Evolutionary conservation across 768 basidiomycete species (phyloP), one percentile per base, ranked within the genome.

Genomic region (Leccinum arenicola): DNA sequence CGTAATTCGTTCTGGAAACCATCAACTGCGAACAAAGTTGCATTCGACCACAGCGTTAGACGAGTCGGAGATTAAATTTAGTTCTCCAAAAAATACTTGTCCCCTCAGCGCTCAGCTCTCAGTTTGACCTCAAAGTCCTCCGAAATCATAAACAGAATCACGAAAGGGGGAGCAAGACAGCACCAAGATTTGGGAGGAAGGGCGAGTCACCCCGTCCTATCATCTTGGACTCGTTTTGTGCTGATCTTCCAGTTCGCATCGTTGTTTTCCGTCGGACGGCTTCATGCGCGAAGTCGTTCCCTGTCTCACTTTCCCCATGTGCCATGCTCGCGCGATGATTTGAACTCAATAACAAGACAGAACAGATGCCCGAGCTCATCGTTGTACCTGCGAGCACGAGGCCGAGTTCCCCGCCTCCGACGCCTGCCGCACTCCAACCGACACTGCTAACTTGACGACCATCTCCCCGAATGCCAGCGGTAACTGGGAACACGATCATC

Each of bases 1-100:
- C 81, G 79, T 63, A 86, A 85, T 67, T 97, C 91, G 67, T 96
- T 96, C 76, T 96, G 94, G 12, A 98, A 79, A 1, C 95, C 95
- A 73, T 98, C 95, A 27, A 98, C 89, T 88, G 53, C 67, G 73
- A 6, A 72, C 72, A 51, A 63, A 63, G 47, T 70, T 63, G 58
- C 65, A 57, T 33, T 61, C 56, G 11, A 25, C 23, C 23, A 25
- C 23, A 23, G 23, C 23, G 23, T 2, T 23, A 3, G 23, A 25
- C 23, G 23, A 25, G 23, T 3, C 23, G 23, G 23, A 25, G 23
- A 25, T 25, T 25, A 0, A 25, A 25, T 25, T 25, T 25, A 3
- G 23, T 25, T 25, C 23, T 25, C 23, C 23, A 25, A 25, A 4
- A 25, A 25, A 23, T 21, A 23, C 23, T 25, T 25, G 23, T 25